Evolutionary conservation across 1,284 basidiomycete species (phyloP), one percentile per base, ranked within the genome.

Genomic region (Malassezia globosa): DNA sequence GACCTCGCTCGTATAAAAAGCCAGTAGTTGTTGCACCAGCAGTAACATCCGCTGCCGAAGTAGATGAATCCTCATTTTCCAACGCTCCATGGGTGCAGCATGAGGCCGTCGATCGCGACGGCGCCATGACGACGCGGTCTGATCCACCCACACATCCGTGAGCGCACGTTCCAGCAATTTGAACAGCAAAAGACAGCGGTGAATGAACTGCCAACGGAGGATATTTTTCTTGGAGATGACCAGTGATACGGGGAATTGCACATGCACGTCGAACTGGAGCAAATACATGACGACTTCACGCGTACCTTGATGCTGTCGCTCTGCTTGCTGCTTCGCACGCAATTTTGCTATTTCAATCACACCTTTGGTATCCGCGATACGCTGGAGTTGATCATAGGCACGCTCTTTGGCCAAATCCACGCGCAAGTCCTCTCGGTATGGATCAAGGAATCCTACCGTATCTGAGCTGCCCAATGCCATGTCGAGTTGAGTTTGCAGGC

Each of bases 281-380:
- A 71, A 40, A 16, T 61, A 60, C 16, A 67, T 49, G 10, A 65
- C 64, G 19, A 60, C 46, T 11, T 74, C 73, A 24, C 73, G 46
- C 43, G 80, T 69, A 74, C 79, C 37, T 62, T 64, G 22, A 75
- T 52, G 76, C 75, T 41, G 70, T 67, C 21, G 34, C 38, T 49
- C 53, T 37, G 40, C 51, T 37, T 49, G 67, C 59, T 37, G 60
- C 39, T 31, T 45, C 24, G 57, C 56, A 0, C n/a, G 62, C 69
- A 49, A 73, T 51, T 62, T 63, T 29, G 68, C 65, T 3, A 62
- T 58, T 35, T 69, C 68, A 26, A 68, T 58, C 1, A 64, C 64
- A n/a, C 67, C 68, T 40, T 67, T 67, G 25, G 64, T 69, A 47
- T 69, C 67, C 13, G 64, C 66, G 35, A 71, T 68, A 21, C 68